phyloP scores from a whole-genome alignment of 2,329 filamentous ascomycete species.

The Colletotrichum spaethianum region DNA sequence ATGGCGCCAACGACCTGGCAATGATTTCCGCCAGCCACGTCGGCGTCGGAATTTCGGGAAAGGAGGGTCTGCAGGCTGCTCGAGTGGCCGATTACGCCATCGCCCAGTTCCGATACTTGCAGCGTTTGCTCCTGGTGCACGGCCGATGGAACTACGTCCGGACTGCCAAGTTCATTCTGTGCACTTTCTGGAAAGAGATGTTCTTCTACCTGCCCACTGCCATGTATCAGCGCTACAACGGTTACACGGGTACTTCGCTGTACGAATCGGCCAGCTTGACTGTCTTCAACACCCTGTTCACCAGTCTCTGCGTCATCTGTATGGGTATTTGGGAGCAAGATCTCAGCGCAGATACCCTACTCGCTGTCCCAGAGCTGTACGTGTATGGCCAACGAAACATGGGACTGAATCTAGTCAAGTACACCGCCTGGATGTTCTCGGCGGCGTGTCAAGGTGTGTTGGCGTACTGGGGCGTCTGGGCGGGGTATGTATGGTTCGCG shows the following conservation, averaged over 20 bases:
- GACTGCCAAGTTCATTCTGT: slow-evolving; percentile 89
- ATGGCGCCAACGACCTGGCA: slow-evolving; percentile 94
- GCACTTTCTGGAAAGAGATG: slow-evolving; percentile 92
- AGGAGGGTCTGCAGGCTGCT: slow-evolving; percentile 91
- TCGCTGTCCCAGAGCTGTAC: slow-evolving; percentile 95
- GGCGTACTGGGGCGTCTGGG: slow-evolving; percentile 77
- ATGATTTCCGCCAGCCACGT: slow-evolving; percentile 94
- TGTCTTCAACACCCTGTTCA: slow-evolving; percentile 96
- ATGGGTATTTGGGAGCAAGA: slow-evolving; percentile 95
- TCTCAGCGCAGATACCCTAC: slow-evolving; percentile 82
- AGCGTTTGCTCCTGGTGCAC: slow-evolving; percentile 86
- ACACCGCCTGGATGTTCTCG: slow-evolving; percentile 83
- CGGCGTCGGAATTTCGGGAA: slow-evolving; percentile 91
- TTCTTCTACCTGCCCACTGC: slow-evolving; percentile 90
- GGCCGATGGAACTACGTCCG: slow-evolving; percentile 92
- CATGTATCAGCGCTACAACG: slow-evolving; percentile 85
- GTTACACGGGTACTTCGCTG: slow-evolving; percentile 91
- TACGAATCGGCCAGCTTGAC: slow-evolving; percentile 91
- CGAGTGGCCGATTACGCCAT: slow-evolving; percentile 93
- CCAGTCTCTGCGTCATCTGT: slow-evolving; percentile 88
- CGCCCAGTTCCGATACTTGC: slow-evolving; percentile 91
- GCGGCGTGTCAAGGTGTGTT: slow-evolving; percentile 81
- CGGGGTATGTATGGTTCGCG: slow-evolving; percentile 64
- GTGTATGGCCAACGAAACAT: slow-evolving; percentile 80
- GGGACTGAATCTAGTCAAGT: slow-evolving; percentile 83